These are phyloP conservation scores for Ambispora gerdemannii DNA, from an alignment of 192 early-diverging fungal genomes.

Conservation along the genomic window DNA sequence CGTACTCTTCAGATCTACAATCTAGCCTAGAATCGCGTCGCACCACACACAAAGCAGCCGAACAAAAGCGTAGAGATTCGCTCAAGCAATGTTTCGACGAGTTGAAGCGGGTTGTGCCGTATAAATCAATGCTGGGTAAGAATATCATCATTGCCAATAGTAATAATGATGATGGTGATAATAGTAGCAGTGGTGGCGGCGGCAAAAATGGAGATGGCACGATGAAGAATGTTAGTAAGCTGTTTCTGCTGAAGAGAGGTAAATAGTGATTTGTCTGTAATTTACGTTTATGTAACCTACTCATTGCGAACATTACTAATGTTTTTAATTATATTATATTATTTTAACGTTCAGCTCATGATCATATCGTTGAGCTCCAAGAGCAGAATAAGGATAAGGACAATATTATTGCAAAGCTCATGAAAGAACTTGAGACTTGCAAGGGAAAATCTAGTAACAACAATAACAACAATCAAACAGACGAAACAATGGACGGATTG, in stretches of 20 bases:
- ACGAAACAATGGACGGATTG: too few relatives aligned
- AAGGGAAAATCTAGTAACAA: too few relatives aligned
- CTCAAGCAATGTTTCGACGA: constrained; percentile 89
- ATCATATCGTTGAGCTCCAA: constrained; percentile 29
- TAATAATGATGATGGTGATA: background rate
- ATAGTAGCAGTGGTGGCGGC: background rate
- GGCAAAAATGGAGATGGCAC: background rate
- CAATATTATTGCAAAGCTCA: constrained; percentile 6
- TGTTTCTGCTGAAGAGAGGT: constrained; percentile 29
- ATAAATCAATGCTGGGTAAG: background rate
- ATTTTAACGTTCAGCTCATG: constrained; percentile 10
- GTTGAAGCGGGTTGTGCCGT: constrained; percentile 64
- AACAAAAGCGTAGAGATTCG: constrained; percentile 93
- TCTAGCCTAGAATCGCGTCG: constrained; percentile 76
- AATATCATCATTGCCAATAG: background rate
- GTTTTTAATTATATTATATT: background rate
- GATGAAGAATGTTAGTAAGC: constrained; percentile 23
- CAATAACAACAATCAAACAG: too few relatives aligned
- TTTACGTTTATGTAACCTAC: background rate
- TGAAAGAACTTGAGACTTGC: constrained; percentile 15
- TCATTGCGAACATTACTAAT: background rate
- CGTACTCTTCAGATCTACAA: constrained; percentile 71
- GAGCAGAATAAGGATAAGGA: constrained; percentile 17
- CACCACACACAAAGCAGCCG: constrained; percentile 92
- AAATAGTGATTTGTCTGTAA: too few relatives aligned